A percentile compares a stretch with the other conserved stretches of the same genome.
Evolutionary conservation across 1,284 basidiomycete genomes (phyloP).

Genomic region (Cutaneotrichosporon sp.): DNA sequence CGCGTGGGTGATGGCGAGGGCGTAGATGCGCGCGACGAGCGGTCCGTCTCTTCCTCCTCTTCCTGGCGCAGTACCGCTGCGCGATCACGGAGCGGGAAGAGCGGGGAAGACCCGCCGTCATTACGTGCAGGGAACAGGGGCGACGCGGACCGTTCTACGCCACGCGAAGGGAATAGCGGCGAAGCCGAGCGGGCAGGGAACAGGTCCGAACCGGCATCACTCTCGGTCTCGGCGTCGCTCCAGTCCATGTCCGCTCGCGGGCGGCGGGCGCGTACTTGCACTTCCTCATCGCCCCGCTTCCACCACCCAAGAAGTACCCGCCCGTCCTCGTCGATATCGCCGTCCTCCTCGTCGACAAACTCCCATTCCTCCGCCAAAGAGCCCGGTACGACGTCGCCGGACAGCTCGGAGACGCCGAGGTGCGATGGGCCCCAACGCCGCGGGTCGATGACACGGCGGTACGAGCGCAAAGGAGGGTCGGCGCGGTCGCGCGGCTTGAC

Average conservation of each 20-base stretch:
- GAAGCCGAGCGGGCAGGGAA: constrained; percentile 13
- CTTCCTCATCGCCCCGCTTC: constrained; percentile 5
- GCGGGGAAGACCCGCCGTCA: neutral
- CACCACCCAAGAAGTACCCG: constrained; percentile 12
- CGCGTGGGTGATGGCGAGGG: constrained; percentile 9
- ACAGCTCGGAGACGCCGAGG: constrained; percentile 6
- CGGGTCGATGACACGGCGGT: constrained; percentile 35
- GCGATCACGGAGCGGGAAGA: constrained; percentile 1
- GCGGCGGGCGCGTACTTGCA: constrained; percentile 3
- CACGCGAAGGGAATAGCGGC: constrained; percentile 19
- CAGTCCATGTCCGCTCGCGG: neutral
- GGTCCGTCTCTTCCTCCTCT: neutral
- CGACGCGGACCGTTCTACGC: constrained; percentile 2
- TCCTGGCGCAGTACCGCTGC: neutral
- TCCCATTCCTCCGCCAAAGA: constrained; percentile 4
- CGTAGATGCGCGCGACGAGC: constrained; percentile 3
- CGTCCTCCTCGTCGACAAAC: constrained; percentile 7
- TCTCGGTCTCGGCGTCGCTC: constrained; percentile 6
- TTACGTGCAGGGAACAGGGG: constrained; percentile 11
- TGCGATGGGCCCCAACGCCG: constrained; percentile 22
- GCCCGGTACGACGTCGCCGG: constrained; percentile 1
- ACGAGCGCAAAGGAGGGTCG: constrained; percentile 17
- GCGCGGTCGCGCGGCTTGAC: neutral
- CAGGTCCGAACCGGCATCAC: constrained; percentile 2
- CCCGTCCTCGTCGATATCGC: constrained; percentile 11